These are phyloP conservation scores for Misopates orontium DNA, from an alignment of 257 asterid species.

Conservation along the genomic window DNA sequence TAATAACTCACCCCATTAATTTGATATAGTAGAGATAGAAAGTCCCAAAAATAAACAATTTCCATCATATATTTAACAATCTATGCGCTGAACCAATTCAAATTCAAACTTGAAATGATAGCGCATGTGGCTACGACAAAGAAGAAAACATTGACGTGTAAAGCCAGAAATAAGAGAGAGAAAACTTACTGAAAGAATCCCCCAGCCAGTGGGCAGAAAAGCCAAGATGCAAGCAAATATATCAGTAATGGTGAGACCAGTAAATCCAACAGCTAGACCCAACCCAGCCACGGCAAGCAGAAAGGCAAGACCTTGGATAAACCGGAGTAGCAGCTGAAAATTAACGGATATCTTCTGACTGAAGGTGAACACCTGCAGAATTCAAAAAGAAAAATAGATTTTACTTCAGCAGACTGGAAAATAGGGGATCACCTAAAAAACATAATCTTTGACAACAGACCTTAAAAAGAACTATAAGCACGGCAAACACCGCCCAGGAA, in stretches of 20 bases:
- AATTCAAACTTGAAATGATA: background rate
- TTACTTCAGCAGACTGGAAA: conserved; percentile 4
- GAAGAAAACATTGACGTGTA: background rate
- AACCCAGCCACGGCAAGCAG: conserved; percentile 81
- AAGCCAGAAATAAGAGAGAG: background rate
- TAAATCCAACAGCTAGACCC: conserved; percentile 62
- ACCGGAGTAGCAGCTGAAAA: conserved; percentile 91
- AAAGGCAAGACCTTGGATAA: conserved; percentile 83
- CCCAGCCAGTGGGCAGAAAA: conserved; percentile 99
- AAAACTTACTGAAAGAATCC: conserved; percentile 82
- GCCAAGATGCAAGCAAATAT: conserved; percentile 88
- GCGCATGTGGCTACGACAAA: background rate
- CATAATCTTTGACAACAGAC: conserved; percentile 37
- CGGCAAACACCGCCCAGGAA: conserved; percentile 91
- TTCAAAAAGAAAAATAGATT: conserved; percentile 26
- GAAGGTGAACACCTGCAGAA: conserved; percentile 85
- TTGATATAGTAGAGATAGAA: too few relatives aligned
- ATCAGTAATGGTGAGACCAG: conserved; percentile 61
- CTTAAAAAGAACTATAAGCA: conserved; percentile 85
- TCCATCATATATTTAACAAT: too few relatives aligned
- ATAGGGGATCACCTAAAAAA: background rate
- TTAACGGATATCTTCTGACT: conserved; percentile 97
- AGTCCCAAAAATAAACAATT: too few relatives aligned
- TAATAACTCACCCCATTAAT: too few relatives aligned
- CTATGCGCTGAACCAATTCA: background rate